phyloP scores from a whole-genome alignment of 768 basidiomycete species.

The Phylloporus sp. region DNA sequence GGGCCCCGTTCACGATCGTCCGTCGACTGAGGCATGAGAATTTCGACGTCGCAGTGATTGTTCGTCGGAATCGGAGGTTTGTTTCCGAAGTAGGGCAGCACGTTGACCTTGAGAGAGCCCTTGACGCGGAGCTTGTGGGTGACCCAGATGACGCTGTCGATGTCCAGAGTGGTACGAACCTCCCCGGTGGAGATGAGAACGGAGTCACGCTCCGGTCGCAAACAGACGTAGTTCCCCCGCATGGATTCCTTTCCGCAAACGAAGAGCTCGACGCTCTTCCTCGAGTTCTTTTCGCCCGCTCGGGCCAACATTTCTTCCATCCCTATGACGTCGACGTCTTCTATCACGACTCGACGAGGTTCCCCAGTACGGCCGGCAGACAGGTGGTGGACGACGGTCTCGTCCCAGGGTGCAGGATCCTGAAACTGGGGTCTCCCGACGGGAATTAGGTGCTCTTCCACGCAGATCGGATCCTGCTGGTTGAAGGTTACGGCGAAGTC shows the following conservation, averaged over 20 bases:
- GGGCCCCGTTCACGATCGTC: neutral
- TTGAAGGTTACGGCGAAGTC: constrained; percentile 3
- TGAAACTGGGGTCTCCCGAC: neutral
- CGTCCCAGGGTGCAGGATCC: neutral
- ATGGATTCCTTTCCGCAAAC: neutral
- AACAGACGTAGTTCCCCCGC: neutral
- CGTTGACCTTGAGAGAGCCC: neutral
- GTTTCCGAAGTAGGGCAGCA: constrained; percentile 1
- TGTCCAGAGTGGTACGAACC: constrained; percentile 1
- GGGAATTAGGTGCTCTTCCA: constrained; percentile 1
- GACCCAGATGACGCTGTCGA: constrained; percentile 5
- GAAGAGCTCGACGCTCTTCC: neutral
- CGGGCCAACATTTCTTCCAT: neutral
- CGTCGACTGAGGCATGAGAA: neutral
- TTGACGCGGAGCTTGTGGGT: neutral
- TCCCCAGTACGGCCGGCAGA: neutral
- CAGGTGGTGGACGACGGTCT: neutral
- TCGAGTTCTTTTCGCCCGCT: neutral
- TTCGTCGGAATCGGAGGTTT: constrained; percentile 3
- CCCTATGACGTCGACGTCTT: constrained; percentile 4
- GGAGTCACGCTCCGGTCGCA: neutral
- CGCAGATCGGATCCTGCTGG: neutral
- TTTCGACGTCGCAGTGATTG: constrained; percentile 3
- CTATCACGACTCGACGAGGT: neutral
- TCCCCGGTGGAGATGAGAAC: neutral